Base-by-base conservation (phyloP, 1,139 yeast species). In the Suhomyces taliae region DNA sequence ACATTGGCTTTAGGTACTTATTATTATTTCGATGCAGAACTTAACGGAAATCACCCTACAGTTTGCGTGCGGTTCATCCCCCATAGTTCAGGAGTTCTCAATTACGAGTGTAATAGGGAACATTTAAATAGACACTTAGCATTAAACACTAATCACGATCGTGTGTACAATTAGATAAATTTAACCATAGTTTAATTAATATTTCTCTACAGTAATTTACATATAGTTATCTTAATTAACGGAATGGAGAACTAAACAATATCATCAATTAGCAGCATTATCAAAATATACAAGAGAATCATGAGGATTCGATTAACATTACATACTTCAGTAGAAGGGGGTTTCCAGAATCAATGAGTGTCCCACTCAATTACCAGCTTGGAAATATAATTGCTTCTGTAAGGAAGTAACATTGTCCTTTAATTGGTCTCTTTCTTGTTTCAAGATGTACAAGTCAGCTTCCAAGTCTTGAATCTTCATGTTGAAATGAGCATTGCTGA, bases 401-500 rank as follows among this genome's bases (percentile, higher is more conserved):
- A 85, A 69, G 1, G 72, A 58, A 31, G 82, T 65, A n/a, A 83
- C 79, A 50, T 76, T 82, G 33, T 83, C 85, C 58, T 87, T 85
- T 63, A 88, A 71, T 57, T 84, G 87, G 60, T 90, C 95, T 55
- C 95, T 79, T 66, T 90, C 97, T 66, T 89, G 93, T 57, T 83
- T 85, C 58, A 86, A 76, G 52, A 90, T 86, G 57, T 79, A 87
- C 58, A 90, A 72, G 62, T 89, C 96, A 2, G 96, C 96, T 58
- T 89, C 88, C 58, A 90, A 72, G 58, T 90, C 96, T 58, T 87
- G 83, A 39, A 90, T 77, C 65, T 85, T 88, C 72, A 89, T 75
- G 55, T 85, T 87, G 60, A 79, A 85, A 56, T 87, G 91, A 36
- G 89, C 89, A 54, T 77, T 80, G 41, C 74, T 71, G 48, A 82